A percentile compares a stretch with the other conserved stretches of the same genome.
Evolutionary conservation across 2,329 filamentous ascomycete species (phyloP).

Genomic region (Aspergillus pseudotamarii): DNA sequence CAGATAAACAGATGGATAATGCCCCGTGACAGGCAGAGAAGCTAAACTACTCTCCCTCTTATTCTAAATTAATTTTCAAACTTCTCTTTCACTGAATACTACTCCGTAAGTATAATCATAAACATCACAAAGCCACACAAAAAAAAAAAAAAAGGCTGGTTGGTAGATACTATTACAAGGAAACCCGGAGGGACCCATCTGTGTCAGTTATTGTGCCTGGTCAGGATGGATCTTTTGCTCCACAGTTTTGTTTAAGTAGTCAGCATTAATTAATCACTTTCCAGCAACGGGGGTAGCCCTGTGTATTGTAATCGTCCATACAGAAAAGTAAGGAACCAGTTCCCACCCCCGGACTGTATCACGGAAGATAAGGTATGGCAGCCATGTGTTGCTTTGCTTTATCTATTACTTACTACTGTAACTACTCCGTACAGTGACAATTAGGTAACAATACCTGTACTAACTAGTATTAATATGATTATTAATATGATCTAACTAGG

Average conservation of each 20-base stretch:
- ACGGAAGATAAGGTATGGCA: neutral
- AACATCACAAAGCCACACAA: neutral
- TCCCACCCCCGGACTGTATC: too few relatives aligned
- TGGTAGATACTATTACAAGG: neutral
- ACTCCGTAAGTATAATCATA: neutral
- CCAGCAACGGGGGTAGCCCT: neutral
- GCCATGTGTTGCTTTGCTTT: neutral
- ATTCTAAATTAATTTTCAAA: neutral
- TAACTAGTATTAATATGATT: neutral
- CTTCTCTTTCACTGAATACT: neutral
- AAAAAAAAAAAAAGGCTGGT: neutral
- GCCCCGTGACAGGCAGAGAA: neutral
- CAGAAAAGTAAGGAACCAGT: neutral
- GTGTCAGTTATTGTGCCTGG: slow-evolving; percentile 1
- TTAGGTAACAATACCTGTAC: neutral
- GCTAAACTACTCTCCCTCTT: neutral
- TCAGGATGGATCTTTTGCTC: neutral
- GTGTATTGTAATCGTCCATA: neutral
- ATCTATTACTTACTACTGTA: neutral
- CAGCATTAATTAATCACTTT: neutral
- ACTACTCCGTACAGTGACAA: neutral
- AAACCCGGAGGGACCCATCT: neutral
- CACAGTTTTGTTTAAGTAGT: neutral
- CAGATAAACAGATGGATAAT: neutral
- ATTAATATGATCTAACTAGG: neutral